Conservation (phyloP, 2,329 filamentous ascomycete species). For the Cladophialophora immunda region DNA sequence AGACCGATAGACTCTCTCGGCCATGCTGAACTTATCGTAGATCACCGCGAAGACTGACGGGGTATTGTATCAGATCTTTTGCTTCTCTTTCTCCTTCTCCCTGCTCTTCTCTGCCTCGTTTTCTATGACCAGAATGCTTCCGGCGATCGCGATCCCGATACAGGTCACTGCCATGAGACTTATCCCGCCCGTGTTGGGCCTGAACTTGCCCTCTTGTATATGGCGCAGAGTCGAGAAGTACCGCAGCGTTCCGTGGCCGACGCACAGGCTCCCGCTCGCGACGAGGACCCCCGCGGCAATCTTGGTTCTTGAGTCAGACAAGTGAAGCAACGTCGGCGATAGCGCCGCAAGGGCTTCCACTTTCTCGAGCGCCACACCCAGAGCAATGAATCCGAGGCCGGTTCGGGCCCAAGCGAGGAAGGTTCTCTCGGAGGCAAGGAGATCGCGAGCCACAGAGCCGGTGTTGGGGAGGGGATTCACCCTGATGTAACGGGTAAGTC, state of each 20-base stretch:
- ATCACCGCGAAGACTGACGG: background rate
- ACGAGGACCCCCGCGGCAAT: slow-evolving; percentile 54
- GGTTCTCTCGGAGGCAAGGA: slow-evolving; percentile 63
- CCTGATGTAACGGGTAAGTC: slow-evolving; percentile 25
- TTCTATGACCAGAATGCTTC: slow-evolving; percentile 27
- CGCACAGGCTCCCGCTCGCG: slow-evolving; percentile 55
- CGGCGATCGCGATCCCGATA: slow-evolving; percentile 29
- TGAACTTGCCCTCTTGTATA: slow-evolving; percentile 56
- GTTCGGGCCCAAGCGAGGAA: slow-evolving; percentile 63
- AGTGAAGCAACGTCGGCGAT: slow-evolving; percentile 29
- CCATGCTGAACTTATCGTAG: background rate
- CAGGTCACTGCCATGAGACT: slow-evolving; percentile 32
- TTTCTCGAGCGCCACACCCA: slow-evolving; percentile 60
- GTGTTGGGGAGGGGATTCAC: slow-evolving; percentile 51
- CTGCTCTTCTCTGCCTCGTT: slow-evolving; percentile 24
- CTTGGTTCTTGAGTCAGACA: slow-evolving; percentile 42
- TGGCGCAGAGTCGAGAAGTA: slow-evolving; percentile 57
- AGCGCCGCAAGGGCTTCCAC: slow-evolving; percentile 44
- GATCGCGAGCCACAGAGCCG: slow-evolving; percentile 60
- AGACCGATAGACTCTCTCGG: slow-evolving; percentile 1
- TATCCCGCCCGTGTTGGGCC: slow-evolving; percentile 34
- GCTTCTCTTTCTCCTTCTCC: slow-evolving; percentile 10
- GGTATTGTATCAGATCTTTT: background rate
- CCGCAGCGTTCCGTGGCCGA: slow-evolving; percentile 57
- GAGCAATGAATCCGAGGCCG: slow-evolving; percentile 61